Base-by-base conservation (phyloP, 2,329 filamentous ascomycete genomes). In the Sporothrix euskadiensis region DNA sequence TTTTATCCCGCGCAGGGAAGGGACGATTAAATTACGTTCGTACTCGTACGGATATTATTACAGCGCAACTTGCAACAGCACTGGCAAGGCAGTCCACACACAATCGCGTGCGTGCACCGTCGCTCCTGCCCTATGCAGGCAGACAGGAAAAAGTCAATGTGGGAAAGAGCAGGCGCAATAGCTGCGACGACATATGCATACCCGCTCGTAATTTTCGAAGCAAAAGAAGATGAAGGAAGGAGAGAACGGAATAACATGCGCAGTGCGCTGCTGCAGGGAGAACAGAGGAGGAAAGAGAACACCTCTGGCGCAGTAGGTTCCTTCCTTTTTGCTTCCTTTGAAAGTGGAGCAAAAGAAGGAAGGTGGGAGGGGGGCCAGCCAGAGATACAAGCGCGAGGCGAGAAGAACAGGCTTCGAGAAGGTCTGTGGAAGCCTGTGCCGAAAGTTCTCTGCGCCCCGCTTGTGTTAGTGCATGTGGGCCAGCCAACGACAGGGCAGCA, bases 371-470 rank as follows among this genome's bases (percentile, higher is more conserved):
- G 47, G 32, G 49, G 1, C 32, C 32, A n/a, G 69, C 69, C 22
- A 47, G 39, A 47, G 35, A 32, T 16, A 54, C 16, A 39, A 39
- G 65, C 26, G 44, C 14, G 47, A 69, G 65, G 47, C 14, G 19
- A 30, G 26, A 49, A 52, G 54, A 71, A 61, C 39, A 71, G 71
- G 68, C 75, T 81, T 81, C 80, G 74, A 78, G 78, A 79, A 80
- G 76, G 47, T 76, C 77, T 75, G 78, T 80, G 73, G 80, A 81
- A 81, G 80, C 78, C 76, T 78, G 75, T 76, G 76, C 71, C 75
- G 77, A 77, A 77, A 54, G 49, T 75, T 73, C 66, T 71, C 26
- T 74, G 71, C 41, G 65, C 63, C 70, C 71, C 71, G 35, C 71
- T 68, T 49, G 71, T 56, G 66, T 61, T 73, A 71, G 56, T 61